Base-by-base conservation (phyloP, 2,329 filamentous ascomycete genomes). In the Pseudogymnoascus sp. region DNA sequence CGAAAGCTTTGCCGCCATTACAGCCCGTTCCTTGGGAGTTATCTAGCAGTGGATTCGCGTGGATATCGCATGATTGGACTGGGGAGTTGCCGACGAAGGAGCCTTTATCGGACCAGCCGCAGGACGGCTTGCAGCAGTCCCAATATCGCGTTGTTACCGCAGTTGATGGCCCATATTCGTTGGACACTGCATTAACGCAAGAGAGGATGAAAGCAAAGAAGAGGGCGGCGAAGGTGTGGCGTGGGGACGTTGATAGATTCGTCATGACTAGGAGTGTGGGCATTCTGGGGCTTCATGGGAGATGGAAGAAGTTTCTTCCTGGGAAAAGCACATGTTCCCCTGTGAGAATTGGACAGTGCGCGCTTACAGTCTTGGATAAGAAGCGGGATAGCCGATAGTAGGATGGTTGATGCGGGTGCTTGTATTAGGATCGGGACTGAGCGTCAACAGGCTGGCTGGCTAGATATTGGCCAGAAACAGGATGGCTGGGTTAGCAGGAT, bases 61-160 rank as follows among this genome's bases (percentile, higher is more conserved):
- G 74, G 65, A 75, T 77, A 69, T 80, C 75, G 73, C 84, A 87
- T 36, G 81, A 80, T n/a, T 74, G 73, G 35, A 85, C 80, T n/a
- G 82, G 80, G 21, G 48, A 55, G 9, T 64, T 64, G 18, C 59
- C 70, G 70, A 63, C 73, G 75, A 71, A 85, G 78, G 39, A 76
- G 65, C 80, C 82, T 72, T 87, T 87, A 60, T 73, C 78, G 12
- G 77, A 71, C 85, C 85, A 84, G 3, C 78, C 78, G 71, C 86
- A 89, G 18, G 83, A 86, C 25, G 85, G 82, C 77, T 90, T 89
- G 76, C 86, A 89, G 77, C 87, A 89, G 71, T 89, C 86, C 81
- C 82, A 82, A 71, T 81, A 82, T 63, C 80, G 68, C 5, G 74
- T 76, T 31, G 74, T 74, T 12, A 15, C 7, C 48, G 48, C 48